Percentiles rank a stretch among this genome's conserved stretches.
Conservation (phyloP, 176 grass and related monocot genomes). For the maize (Zea mays) region Zm-B73-REFERENCE-NAM-5.0 NC_050103.1:168771501-168772000, state of each 20-base stretch:
- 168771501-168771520: conserved; percentile 25
- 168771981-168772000: conserved; percentile 79
- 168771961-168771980: conserved; percentile 59
- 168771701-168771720: conserved; percentile 23
- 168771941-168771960: conserved; percentile 50
- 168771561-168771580: conserved; percentile 18
- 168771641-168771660: conserved; percentile 19
- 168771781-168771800: conserved; percentile 95
- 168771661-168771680: conserved; percentile 9
- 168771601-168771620: conserved; percentile 14
- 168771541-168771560: conserved; percentile 17
- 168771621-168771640: conserved; percentile 16
- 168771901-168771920: conserved; percentile 33
- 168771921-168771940: conserved; percentile 38
- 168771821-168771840: conserved; percentile 83
- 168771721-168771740: neutral
- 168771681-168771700: neutral
- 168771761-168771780: conserved; percentile 50
- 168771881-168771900: conserved; percentile 15
- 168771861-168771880: conserved; percentile 44
- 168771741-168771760: conserved; percentile 38
- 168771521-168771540: conserved; percentile 11
- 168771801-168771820: conserved; percentile 94
- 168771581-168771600: neutral
- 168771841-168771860: conserved; percentile 47